These are phyloP conservation scores for Solanum piurae DNA, from an alignment of 257 asterid species.

Conservation along the genomic window DNA sequence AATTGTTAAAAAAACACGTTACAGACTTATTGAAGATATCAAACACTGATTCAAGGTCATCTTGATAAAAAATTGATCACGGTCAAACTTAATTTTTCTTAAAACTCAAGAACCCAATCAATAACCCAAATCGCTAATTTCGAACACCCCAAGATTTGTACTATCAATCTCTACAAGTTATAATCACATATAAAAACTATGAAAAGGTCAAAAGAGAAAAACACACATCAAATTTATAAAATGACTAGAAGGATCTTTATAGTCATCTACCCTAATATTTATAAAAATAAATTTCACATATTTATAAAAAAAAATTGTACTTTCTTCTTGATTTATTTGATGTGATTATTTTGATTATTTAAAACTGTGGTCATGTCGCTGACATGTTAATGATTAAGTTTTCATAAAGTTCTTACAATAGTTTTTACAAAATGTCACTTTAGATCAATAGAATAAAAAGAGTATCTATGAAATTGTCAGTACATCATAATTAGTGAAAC, in stretches of 20 bases:
- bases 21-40: not conserved
- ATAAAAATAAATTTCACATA: not conserved
- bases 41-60: not conserved
- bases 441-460: not conserved
- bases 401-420: not conserved
- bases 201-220: not conserved
- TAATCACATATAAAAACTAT: not conserved
- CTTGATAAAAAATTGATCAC: not conserved
- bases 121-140: not conserved
- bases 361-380: not conserved
- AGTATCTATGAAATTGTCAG: not conserved
- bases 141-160: not conserved
- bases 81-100: not conserved
- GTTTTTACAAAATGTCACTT: not conserved
- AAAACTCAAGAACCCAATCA: not conserved
- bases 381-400: not conserved
- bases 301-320: not conserved
- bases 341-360: not conserved
- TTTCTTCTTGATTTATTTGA: not conserved
- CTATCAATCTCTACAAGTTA: not conserved
- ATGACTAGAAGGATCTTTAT: not conserved
- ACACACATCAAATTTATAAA: not conserved
- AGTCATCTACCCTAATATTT: not conserved
- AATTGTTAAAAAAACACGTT: no score
- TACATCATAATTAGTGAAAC: not conserved